Base-by-base conservation (phyloP, 192 early-diverging fungal genomes). In the Umbelopsis ramanniana region DNA sequence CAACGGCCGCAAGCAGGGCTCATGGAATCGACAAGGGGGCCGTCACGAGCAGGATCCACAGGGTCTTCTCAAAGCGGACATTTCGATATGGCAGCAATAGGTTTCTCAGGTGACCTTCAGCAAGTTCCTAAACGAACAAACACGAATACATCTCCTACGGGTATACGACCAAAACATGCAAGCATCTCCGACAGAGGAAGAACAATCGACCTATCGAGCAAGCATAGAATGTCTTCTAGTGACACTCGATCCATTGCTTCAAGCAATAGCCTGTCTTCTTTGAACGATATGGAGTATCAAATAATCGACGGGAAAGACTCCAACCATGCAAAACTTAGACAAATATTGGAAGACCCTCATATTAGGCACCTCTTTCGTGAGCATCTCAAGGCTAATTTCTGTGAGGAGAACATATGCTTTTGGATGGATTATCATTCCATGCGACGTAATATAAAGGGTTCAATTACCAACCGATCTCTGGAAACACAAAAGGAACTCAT, bases 361-460 rank as follows among this genome's bases (percentile, higher is more conserved):
- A 68, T 92, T 10, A 74, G 87, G 14, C 78, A 79, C 24, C 70
- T 87, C 19, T 92, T 92, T 73, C 84, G 85, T 52, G 82, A 80
- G 22, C 91, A 88, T 73, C 76, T 90, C 38, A 83, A 84, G 15
- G 82, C 85, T 22, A 90, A 89, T 60, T 87, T 88, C 46, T 92
- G 90, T 71, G 87, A 89, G 47, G 92, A 93, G 50, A 93, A 93
- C 71, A 77, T 90, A 21, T 81, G 87, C n/a, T 93, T 93, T 46
- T 88, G 85, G 79, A 69, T 86, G 2, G 90, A 93, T 46, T 72
- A 79, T 68, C 48, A 70, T 60, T 19, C 74, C 66, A n/a, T 87
- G 48, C 43, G 84, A 70, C 67, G 69, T 72, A 77, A 81, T 79
- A 74, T 68, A 77, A 69, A 72, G 69, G 26, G 70, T 70, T 55